phyloP scores from a whole-genome alignment of 306 rosid species.

The Parietaria judaica region DNA sequence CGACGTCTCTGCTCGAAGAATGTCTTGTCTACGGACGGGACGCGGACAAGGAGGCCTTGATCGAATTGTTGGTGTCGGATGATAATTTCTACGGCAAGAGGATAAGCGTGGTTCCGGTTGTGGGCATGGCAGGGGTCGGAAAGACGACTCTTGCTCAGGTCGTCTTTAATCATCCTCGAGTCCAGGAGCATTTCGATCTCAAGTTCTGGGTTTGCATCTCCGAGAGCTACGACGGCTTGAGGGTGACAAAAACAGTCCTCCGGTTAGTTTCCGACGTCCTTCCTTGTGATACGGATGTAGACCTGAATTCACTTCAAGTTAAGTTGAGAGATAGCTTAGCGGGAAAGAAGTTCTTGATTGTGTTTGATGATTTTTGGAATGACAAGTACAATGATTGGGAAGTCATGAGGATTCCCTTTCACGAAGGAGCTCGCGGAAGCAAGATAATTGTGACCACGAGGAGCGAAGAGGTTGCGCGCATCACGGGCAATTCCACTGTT shows the following conservation, averaged over 20 bases:
- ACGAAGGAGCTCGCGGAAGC: slow-evolving; percentile 9
- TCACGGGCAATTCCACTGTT: background rate
- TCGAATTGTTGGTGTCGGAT: background rate
- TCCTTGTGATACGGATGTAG: background rate
- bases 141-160: slow-evolving; percentile 9
- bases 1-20: background rate
- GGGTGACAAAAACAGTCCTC: background rate
- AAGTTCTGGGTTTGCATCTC: slow-evolving; percentile 5
- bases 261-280: background rate
- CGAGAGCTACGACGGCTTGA: slow-evolving; percentile 3
- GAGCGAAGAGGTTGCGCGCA: background rate
- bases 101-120: slow-evolving; percentile 4
- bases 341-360: slow-evolving; percentile 3
- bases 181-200: background rate
- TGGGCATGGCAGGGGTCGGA: slow-evolving; percentile 7
- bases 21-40: slow-evolving; percentile 3
- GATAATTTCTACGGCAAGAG: background rate
- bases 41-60: background rate
- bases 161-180: background rate
- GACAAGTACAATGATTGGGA: background rate
- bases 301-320: background rate
- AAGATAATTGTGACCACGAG: slow-evolving; percentile 9
- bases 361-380: slow-evolving; percentile 1
- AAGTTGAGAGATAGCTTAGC: background rate
- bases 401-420: background rate